A percentile compares a stretch with the other conserved stretches of the same genome.
These are phyloP conservation scores for Periconia macrospinosa DNA, from an alignment of 2,329 filamentous ascomycete genomes.

Conservation along the genomic window DNA sequence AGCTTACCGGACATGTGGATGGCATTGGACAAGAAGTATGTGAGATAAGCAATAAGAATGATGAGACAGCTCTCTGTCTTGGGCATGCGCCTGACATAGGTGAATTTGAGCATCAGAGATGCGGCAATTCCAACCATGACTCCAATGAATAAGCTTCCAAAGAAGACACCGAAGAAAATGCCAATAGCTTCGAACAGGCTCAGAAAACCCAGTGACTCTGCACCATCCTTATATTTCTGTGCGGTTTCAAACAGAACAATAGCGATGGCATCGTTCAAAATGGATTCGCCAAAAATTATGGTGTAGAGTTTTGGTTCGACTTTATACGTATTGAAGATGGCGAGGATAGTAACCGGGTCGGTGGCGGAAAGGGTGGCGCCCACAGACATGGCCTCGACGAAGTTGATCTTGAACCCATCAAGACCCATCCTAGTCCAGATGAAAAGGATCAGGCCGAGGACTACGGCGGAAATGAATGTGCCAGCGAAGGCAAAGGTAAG, in stretches of 20 bases:
- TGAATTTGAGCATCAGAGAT: conserved; percentile 89
- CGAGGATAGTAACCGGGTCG: conserved; percentile 94
- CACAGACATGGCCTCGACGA: conserved; percentile 94
- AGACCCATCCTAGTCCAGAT: conserved; percentile 86
- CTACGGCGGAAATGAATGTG: conserved; percentile 95
- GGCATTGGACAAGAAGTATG: conserved; percentile 97
- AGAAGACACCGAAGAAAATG: conserved; percentile 94
- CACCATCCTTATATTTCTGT: conserved; percentile 82
- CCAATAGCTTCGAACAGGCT: conserved; percentile 90
- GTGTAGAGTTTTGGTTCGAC: conserved; percentile 98
- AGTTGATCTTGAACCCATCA: conserved; percentile 81
- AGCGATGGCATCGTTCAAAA: conserved; percentile 95
- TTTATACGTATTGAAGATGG: conserved; percentile 99
- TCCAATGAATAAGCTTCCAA: conserved; percentile 88
- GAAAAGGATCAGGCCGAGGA: conserved; percentile 85
- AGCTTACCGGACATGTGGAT: conserved; percentile 88
- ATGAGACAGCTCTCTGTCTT: conserved; percentile 97
- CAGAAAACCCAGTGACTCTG: conserved; percentile 69
- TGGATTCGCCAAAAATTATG: conserved; percentile 97
- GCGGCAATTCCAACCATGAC: conserved; percentile 84
- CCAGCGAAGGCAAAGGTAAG: conserved; percentile 96
- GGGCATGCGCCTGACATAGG: conserved; percentile 85
- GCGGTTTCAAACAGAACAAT: conserved; percentile 99
- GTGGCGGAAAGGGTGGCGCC: conserved; percentile 96
- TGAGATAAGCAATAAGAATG: conserved; percentile 90